These are phyloP conservation scores for Aspergillus arachidicola DNA, from an alignment of 2,329 filamentous ascomycete genomes.

Conservation along the genomic window DNA sequence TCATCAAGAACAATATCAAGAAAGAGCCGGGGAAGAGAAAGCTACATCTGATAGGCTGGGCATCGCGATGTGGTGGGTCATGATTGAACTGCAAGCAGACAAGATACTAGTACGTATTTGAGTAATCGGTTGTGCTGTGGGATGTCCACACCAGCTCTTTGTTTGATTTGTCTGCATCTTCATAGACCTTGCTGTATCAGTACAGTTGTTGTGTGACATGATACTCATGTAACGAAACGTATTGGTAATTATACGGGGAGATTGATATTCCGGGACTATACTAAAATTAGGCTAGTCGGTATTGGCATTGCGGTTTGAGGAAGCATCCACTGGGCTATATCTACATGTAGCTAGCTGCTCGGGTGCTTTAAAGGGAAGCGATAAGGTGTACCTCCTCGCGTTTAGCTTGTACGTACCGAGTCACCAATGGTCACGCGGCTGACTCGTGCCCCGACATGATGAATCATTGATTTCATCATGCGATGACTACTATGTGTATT, in stretches of 20 bases:
- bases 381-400: slow-evolving; percentile 1
- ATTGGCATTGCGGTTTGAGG: background rate
- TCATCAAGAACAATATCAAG: too few species aligned
- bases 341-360: background rate
- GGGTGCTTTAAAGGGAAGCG: background rate
- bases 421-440: background rate
- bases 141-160: too few species aligned
- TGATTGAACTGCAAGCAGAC: too few species aligned
- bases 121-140: too few species aligned
- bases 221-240: background rate
- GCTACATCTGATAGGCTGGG: too few species aligned
- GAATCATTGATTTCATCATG: slow-evolving; percentile 10
- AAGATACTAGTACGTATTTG: too few species aligned
- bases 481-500: background rate
- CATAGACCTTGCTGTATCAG: background rate
- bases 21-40: too few species aligned
- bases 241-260: background rate
- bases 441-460: background rate
- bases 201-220: background rate
- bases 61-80: too few species aligned
- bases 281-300: background rate
- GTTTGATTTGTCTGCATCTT: too few species aligned
- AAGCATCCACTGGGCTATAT: too few species aligned
- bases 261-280: background rate
- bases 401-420: background rate